Evolutionary conservation across 306 rosid genomes (phyloP).

Genomic region (Citrullus colocynthis): DNA sequence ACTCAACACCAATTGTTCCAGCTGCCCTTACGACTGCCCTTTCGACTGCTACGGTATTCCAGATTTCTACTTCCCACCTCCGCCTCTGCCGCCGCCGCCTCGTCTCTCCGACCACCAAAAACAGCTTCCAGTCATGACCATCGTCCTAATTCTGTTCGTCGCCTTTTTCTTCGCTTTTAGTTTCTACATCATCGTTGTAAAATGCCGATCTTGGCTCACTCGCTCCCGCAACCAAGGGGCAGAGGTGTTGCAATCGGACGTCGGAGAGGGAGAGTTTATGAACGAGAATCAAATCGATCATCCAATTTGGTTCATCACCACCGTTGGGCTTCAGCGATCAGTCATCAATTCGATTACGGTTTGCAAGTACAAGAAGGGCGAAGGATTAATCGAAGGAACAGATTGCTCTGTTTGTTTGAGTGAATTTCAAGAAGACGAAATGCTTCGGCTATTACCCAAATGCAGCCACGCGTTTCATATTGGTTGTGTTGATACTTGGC

Average conservation of each 20-base stretch:
- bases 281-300: slow-evolving; percentile 24
- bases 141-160: slow-evolving; percentile 31
- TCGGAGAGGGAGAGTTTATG: slow-evolving; percentile 25
- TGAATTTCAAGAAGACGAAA: neutral
- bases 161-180: slow-evolving; percentile 24
- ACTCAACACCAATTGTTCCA: slow-evolving; percentile 33
- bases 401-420: slow-evolving; percentile 5
- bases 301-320: slow-evolving; percentile 1
- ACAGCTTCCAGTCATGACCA: slow-evolving; percentile 26
- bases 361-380: neutral
- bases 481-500: slow-evolving; percentile 1
- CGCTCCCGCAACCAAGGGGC: slow-evolving; percentile 6
- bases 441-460: neutral
- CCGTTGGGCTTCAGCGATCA: neutral
- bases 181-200: slow-evolving; percentile 37
- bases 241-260: slow-evolving; percentile 13
- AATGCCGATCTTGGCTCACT: slow-evolving; percentile 33
- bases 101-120: slow-evolving; percentile 1
- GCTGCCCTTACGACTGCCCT: slow-evolving; percentile 38
- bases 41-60: slow-evolving; percentile 34
- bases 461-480: slow-evolving; percentile 4
- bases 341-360: neutral
- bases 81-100: slow-evolving; percentile 19
- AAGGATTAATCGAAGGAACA: neutral
- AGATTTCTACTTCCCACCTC: slow-evolving; percentile 26